These are phyloP conservation scores for Geranium brycei DNA, from an alignment of 345 rosid genomes.

Conservation along the genomic window DNA sequence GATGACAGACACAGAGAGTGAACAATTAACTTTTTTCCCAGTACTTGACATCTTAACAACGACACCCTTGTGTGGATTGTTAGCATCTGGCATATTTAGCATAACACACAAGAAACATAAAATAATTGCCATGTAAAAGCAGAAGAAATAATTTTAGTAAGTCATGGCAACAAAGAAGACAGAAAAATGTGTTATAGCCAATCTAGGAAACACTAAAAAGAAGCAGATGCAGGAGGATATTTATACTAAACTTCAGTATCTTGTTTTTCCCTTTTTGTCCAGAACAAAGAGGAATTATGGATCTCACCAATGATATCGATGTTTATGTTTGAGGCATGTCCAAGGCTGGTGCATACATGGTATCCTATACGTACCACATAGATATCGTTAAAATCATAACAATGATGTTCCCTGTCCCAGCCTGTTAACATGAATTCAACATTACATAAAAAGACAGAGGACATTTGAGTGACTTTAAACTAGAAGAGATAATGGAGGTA, in stretches of 20 bases:
- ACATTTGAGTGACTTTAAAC: too few species aligned
- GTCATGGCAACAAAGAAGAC: conserved; percentile 1
- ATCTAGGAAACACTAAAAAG: not conserved
- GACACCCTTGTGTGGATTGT: conserved; percentile 71
- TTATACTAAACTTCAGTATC: not conserved
- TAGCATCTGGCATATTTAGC: conserved; percentile 35
- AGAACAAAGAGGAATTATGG: not conserved
- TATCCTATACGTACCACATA: conserved; percentile 46
- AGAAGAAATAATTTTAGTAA: not conserved
- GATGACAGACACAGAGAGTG: conserved; percentile 65
- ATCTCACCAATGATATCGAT: conserved; percentile 48
- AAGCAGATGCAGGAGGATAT: not conserved
- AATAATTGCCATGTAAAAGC: not conserved
- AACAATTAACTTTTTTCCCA: conserved; percentile 36
- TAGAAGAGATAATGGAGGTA: too few species aligned
- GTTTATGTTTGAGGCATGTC: conserved; percentile 37
- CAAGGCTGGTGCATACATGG: conserved; percentile 67
- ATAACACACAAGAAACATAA: conserved; percentile 9
- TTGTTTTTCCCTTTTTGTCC: too few species aligned
- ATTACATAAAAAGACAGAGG: not conserved
- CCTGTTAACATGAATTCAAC: not conserved
- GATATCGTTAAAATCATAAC: conserved; percentile 3
- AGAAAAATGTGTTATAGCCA: not conserved
- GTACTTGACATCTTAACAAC: conserved; percentile 52
- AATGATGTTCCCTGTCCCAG: not conserved